A percentile compares a stretch with the other conserved stretches of the same genome.
Conservation (phyloP, 179 eudicot species). For the Heliamphora pulchella region DNA sequence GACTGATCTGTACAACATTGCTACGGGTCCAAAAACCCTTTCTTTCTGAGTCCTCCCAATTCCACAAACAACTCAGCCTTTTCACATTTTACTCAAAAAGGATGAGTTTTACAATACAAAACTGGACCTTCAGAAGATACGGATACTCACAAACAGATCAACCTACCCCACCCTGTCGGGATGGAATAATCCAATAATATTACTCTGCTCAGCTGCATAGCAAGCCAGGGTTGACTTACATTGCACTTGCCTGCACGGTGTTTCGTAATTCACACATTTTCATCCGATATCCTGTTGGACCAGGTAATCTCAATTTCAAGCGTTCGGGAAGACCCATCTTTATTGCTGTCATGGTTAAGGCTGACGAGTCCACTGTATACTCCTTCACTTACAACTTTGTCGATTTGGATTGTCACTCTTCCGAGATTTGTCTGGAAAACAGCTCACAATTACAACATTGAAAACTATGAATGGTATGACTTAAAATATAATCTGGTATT, state of each 20-base stretch:
- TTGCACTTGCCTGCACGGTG: not conserved
- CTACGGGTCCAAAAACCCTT: conserved; percentile 6
- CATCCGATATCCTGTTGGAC: conserved; percentile 53
- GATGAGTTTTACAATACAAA: conserved; percentile 11
- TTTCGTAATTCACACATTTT: conserved; percentile 26
- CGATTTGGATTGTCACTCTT: conserved; percentile 74
- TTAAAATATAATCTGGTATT: not conserved
- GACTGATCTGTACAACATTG: conserved; percentile 17
- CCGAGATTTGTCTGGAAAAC: conserved; percentile 64
- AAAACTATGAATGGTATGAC: not conserved
- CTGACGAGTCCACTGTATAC: conserved; percentile 63
- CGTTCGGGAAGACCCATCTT: conserved; percentile 53
- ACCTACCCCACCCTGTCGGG: not conserved
- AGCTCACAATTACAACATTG: conserved; percentile 9
- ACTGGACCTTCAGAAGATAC: conserved; percentile 13
- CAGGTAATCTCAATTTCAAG: conserved; percentile 77
- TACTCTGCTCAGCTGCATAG: not conserved
- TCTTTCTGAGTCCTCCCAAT: not conserved
- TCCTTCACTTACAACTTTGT: conserved; percentile 78
- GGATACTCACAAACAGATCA: conserved; percentile 12
- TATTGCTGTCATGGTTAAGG: conserved; percentile 57
- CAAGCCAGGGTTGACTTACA: not conserved
- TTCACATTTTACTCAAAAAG: conserved; percentile 13
- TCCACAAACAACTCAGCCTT: conserved; percentile 11
- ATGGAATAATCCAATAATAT: not conserved